Conservation (phyloP, 345 rosid species). For the Murraya koenigii region DNA sequence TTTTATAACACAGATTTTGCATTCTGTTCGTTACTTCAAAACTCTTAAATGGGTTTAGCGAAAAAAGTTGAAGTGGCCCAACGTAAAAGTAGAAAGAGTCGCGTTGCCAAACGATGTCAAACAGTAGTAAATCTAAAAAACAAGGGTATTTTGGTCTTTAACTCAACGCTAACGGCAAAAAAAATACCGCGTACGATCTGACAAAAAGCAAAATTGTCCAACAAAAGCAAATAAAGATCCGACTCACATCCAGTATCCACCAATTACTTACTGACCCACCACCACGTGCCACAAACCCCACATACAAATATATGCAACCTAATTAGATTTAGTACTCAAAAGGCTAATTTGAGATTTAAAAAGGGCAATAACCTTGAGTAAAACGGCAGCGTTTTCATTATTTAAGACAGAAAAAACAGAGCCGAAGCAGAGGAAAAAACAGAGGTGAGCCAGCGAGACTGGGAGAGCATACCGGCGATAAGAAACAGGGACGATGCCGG, state of each 20-base stretch:
- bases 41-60: too few species aligned
- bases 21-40: too few species aligned
- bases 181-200: neutral
- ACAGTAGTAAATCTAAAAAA: too few species aligned
- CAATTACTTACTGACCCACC: conserved; percentile 1
- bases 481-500: conserved; percentile 52
- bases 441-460: neutral
- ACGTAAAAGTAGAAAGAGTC: too few species aligned
- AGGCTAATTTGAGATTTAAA: too few species aligned
- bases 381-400: neutral
- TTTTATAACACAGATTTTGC: too few species aligned
- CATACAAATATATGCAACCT: neutral
- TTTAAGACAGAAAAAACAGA: neutral
- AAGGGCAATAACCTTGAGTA: too few species aligned
- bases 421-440: neutral
- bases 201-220: neutral
- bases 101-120: too few species aligned
- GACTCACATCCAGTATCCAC: neutral
- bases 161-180: rapidly evolving
- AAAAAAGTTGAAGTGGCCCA: too few species aligned
- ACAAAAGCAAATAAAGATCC: neutral
- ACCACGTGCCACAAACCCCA: neutral
- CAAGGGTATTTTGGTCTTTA: neutral
- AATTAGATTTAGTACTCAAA: too few species aligned
- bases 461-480: conserved; percentile 36